Base-by-base conservation (phyloP, 2,329 filamentous ascomycete genomes). In the Ophiocordyceps camponoti-leonardi region DNA sequence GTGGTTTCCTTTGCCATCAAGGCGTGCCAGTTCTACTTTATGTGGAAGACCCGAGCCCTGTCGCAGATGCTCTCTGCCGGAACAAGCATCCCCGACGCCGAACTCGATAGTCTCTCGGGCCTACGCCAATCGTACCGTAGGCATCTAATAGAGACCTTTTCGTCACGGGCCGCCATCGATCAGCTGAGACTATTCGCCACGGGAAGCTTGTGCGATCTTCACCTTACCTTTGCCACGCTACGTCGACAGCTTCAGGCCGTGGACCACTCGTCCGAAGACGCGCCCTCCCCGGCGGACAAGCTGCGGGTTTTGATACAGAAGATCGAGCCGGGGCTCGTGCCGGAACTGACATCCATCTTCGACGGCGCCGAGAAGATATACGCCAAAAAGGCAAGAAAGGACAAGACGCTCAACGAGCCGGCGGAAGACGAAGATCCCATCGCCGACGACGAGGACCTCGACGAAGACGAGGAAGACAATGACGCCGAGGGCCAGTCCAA, bases 1-100 rank as follows among this genome's bases (percentile, higher is more conserved):
- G 69, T 92, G 41, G 79, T 86, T 7, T 71, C 77, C 2, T 82
- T 81, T 53, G 81, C 86, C 28, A 83, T 93, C 55, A 82, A 83
- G 51, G 73, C 80, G 2, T 72, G 83, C 44, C 72, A 87, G 42
- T 86, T 93, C 63, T 96, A 95, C 65, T 94, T 95, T 58, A 86
- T 94, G 78, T 98, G 92, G 92, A 90, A 92, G 58, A 74, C 83
- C 20, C 75, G 77, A 45, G 68, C 71, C 45, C 56, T 86, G 49
- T 67, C 70, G 49, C 67, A 71, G 45, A 61, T 72, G 16, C 61
- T 85, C 33, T 64, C 69, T 16, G 68, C 70, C 23, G 72, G 77
- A 41, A 69, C 67, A 4, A 71, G 65, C 45, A 61, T 86, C 46
- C 56, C 76, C 1, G 68, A 76, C 44, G 61, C 67, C 7, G 73